These are phyloP conservation scores for Ambrosia hybrid DNA, from an alignment of 140 eudicot species.

Conservation along the genomic window DNA sequence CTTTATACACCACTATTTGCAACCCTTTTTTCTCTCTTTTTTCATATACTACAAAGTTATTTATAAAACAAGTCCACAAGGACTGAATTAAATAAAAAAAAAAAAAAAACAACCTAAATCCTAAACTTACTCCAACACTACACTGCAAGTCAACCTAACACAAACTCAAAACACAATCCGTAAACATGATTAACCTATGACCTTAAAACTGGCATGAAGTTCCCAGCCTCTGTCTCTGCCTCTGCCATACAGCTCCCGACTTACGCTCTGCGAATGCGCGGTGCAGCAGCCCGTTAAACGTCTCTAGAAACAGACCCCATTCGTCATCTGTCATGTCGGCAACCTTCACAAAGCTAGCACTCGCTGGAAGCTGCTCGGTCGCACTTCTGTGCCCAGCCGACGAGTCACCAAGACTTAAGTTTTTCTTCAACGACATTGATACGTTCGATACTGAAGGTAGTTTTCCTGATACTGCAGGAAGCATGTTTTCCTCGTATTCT, in stretches of 20 bases:
- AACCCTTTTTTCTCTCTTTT: slow-evolving; percentile 10
- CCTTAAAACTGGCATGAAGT: slow-evolving; percentile 97
- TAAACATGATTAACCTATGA: slow-evolving; percentile 26
- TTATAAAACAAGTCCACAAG: slow-evolving; percentile 55
- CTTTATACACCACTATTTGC: slow-evolving; percentile 35
- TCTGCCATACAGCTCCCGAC: slow-evolving; percentile 52
- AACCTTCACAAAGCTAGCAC: slow-evolving; percentile 70
- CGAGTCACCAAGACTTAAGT: slow-evolving; percentile 54
- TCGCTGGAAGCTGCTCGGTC: slow-evolving; percentile 74
- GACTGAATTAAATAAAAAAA: slow-evolving; percentile 35
- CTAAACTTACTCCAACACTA: slow-evolving; percentile 17
- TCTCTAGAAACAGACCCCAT: slow-evolving; percentile 73
- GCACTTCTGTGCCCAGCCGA: slow-evolving; percentile 85
- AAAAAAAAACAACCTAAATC: background rate
- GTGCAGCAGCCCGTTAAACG: slow-evolving; percentile 54
- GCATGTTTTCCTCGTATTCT: slow-evolving; percentile 5
- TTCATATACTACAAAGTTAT: slow-evolving; percentile 56
- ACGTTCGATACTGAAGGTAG: slow-evolving; percentile 38
- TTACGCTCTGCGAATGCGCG: slow-evolving; percentile 63
- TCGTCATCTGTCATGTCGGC: slow-evolving; percentile 84
- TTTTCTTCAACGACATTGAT: slow-evolving; percentile 55
- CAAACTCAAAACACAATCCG: slow-evolving; percentile 25
- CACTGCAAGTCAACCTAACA: slow-evolving; percentile 29
- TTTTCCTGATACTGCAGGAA: slow-evolving; percentile 21
- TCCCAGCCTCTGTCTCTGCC: slow-evolving; percentile 86